Evolutionary conservation across 1,139 yeast species (phyloP), one percentile per base, ranked within the genome.

Genomic region (Komagataea norvegica): DNA sequence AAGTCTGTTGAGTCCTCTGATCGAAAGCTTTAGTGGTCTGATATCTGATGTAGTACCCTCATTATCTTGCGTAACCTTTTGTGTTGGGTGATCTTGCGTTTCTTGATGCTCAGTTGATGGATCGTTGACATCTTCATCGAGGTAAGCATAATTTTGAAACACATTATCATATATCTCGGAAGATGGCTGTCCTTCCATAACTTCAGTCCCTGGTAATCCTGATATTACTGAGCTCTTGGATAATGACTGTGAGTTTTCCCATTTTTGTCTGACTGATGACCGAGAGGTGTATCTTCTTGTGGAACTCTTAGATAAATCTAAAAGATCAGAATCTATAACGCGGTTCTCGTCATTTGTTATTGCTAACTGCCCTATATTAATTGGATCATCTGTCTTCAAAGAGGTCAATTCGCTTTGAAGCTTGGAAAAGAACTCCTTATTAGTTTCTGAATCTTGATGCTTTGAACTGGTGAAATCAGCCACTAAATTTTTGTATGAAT

Each of bases 401-500:
- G 44, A 35, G 7, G 34, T 26, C 31, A 41, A 22, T 19, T 40
- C 48, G n/a, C n/a, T n/a, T n/a, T n/a, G n/a, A n/a, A n/a, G n/a
- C n/a, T n/a, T n/a, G n/a, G n/a, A n/a, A n/a, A n/a, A n/a, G n/a
- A n/a, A n/a, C 5, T 15, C 16, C 1, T 27, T 6, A 15, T 23
- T 17, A 13, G 10, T 8, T 11, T 11, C 23, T 24, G 11, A 21
- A 11, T 15, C 17, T 17, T 35, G 39, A 37, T 52, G 53, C 31
- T 54, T 56, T 6, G 61, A 57, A 24, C 50, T 56, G 14, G 60
- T 57, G 36, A 64, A 64, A 46, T 65, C 70, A 11, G 66, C 56
- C 10, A 58, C 46, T 20, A 47, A 20, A 31, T 55, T 54, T 17
- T 48, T 44, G 35, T 54, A 56, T 6, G 56, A 38, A 25, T 46